phyloP scores from a whole-genome alignment of 2,329 filamentous ascomycete genomes.

The Thermothelomyces thermophilus region DNA sequence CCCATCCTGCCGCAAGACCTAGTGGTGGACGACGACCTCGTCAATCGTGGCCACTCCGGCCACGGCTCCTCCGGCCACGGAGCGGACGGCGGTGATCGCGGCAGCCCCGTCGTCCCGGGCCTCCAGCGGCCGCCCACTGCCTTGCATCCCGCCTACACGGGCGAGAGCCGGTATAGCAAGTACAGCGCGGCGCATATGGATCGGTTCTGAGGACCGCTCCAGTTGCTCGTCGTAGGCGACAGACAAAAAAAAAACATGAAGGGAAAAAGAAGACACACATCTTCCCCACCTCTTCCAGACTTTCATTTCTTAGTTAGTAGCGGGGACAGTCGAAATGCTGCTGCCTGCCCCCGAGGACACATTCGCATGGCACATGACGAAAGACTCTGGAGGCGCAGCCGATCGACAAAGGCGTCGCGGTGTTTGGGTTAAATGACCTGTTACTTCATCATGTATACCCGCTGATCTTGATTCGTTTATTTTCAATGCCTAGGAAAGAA shows the following conservation, averaged over 20 bases:
- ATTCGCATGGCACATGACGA: background rate
- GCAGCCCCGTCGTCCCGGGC: slow-evolving; percentile 50
- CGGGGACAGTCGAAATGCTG: background rate
- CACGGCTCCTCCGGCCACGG: slow-evolving; percentile 14
- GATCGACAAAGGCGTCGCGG: background rate
- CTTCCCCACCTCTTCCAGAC: background rate
- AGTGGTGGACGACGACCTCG: slow-evolving; percentile 17
- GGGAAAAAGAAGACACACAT: background rate
- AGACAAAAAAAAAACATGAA: too few relatives aligned
- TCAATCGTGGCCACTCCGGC: slow-evolving; percentile 31
- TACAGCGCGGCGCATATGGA: slow-evolving; percentile 47
- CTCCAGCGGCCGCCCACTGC: slow-evolving; percentile 52
- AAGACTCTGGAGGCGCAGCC: background rate
- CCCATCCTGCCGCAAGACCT: slow-evolving; percentile 33
- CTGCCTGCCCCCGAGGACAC: background rate
- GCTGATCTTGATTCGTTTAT: background rate
- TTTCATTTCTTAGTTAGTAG: background rate
- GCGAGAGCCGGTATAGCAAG: slow-evolving; percentile 39
- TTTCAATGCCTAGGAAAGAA: background rate
- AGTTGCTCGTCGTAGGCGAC: background rate
- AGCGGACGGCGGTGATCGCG: slow-evolving; percentile 31
- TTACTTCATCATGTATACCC: slow-evolving; percentile 7
- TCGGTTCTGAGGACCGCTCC: slow-evolving; percentile 35
- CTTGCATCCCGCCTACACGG: slow-evolving; percentile 47
- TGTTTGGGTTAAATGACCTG: background rate